A percentile compares a stretch with the other conserved stretches of the same genome.
These are phyloP conservation scores for Ascochyta fabae DNA, from an alignment of 2,329 filamentous ascomycete species.

Conservation along the genomic window DNA sequence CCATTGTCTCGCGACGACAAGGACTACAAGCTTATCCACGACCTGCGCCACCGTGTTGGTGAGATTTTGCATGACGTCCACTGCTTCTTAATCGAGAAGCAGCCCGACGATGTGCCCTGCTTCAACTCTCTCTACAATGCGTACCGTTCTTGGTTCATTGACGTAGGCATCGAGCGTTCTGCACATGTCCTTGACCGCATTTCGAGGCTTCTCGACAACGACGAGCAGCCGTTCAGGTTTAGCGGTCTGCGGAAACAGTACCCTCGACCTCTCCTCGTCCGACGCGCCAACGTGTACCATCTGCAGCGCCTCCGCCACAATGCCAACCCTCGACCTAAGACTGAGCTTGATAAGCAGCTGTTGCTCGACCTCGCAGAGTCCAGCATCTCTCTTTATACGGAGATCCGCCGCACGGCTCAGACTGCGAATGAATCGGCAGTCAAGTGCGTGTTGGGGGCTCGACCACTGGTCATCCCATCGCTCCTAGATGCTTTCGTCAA, in stretches of 20 bases:
- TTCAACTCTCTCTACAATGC: constrained; percentile 93
- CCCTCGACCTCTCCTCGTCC: constrained; percentile 87
- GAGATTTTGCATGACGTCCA: constrained; percentile 83
- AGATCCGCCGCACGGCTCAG: constrained; percentile 93
- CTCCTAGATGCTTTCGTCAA: constrained; percentile 79
- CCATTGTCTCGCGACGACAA: constrained; percentile 67
- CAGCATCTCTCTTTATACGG: constrained; percentile 88
- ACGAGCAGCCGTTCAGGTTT: constrained; percentile 92
- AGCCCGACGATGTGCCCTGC: constrained; percentile 94
- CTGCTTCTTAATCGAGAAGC: constrained; percentile 78
- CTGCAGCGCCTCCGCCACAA: constrained; percentile 94
- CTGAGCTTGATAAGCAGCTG: constrained; percentile 84
- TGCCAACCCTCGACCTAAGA: constrained; percentile 83
- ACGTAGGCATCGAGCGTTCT: constrained; percentile 94
- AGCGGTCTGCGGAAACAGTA: constrained; percentile 92
- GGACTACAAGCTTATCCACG: constrained; percentile 76
- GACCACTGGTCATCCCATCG: constrained; percentile 87
- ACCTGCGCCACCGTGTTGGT: constrained; percentile 80
- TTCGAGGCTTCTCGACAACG: constrained; percentile 80
- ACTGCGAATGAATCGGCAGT: constrained; percentile 90
- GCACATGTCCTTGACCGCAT: constrained; percentile 92
- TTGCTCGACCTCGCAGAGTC: constrained; percentile 89
- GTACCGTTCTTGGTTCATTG: constrained; percentile 95
- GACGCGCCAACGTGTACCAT: constrained; percentile 93
- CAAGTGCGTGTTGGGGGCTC: constrained; percentile 86